Evolutionary conservation across 305 asterid genomes (phyloP).

Genomic region (Solanum hybrid): DNA sequence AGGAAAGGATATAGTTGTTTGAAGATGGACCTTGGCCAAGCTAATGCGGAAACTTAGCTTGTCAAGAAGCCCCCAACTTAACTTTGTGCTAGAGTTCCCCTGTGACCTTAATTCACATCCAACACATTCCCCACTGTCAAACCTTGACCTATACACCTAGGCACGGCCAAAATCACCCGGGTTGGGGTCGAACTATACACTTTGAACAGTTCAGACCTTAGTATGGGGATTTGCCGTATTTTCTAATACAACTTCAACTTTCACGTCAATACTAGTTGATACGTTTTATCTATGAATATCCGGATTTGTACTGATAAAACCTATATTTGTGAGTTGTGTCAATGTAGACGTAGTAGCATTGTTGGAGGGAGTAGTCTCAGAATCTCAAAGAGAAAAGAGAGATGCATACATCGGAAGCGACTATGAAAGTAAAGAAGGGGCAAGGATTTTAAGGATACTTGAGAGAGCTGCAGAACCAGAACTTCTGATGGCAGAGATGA

Average conservation of each 20-base stretch:
- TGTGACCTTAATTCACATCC: not conserved
- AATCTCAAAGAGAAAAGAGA: conserved; percentile 47
- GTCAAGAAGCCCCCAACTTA: not conserved
- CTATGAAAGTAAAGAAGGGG: conserved; percentile 82
- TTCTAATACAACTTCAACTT: not conserved
- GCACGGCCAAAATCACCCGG: not conserved
- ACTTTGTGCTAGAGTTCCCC: not conserved
- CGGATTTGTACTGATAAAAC: not conserved
- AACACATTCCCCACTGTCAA: not conserved
- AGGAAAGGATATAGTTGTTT: not conserved
- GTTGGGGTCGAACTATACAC: not conserved
- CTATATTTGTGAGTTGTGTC: not conserved
- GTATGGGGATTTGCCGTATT: not conserved
- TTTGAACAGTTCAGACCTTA: not conserved
- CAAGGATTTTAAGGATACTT: conserved; percentile 75
- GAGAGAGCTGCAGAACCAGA: conserved; percentile 98
- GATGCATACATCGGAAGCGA: conserved; percentile 29
- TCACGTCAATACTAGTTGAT: not conserved
- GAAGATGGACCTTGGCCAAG: not conserved
- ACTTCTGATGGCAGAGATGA: conserved; percentile 94
- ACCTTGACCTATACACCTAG: not conserved
- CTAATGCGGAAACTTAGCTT: not conserved
- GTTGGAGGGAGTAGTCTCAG: conserved; percentile 72
- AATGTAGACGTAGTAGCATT: conserved; percentile 52
- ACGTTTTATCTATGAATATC: not conserved